Evolutionary conservation across 2,329 filamentous ascomycete genomes (phyloP).

Genomic region (Cyphellophora europaea): DNA sequence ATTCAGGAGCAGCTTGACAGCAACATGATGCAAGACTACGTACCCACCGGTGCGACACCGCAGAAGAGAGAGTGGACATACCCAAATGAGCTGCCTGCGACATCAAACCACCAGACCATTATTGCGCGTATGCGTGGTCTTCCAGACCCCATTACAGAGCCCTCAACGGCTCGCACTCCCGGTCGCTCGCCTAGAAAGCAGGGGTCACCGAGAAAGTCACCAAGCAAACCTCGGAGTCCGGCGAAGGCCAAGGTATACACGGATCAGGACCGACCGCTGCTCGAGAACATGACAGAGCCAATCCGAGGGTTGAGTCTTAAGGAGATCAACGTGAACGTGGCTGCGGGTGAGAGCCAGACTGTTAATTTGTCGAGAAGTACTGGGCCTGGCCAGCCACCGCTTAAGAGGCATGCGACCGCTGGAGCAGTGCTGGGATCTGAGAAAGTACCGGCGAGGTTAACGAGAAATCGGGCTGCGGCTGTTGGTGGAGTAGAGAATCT

Average conservation of each 20-base stretch:
- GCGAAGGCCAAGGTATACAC: conserved; percentile 45
- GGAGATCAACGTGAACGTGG: conserved; percentile 43
- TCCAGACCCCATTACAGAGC: conserved; percentile 18
- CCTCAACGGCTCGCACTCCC: conserved; percentile 21
- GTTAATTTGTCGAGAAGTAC: conserved; percentile 14
- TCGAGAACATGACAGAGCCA: conserved; percentile 6
- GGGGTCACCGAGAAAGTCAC: conserved; percentile 14
- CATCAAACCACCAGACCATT: conserved; percentile 51
- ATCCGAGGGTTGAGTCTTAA: conserved; percentile 28
- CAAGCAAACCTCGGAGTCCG: conserved; percentile 28
- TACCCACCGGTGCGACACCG: conserved; percentile 76
- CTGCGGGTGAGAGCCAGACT: conserved; percentile 18
- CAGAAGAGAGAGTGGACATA: conserved; percentile 74
- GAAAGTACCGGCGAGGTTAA: too few species aligned
- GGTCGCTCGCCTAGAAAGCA: conserved; percentile 17
- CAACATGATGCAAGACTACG: conserved; percentile 66
- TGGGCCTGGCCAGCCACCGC: conserved; percentile 11
- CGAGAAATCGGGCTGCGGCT: too few species aligned
- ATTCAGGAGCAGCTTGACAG: conserved; percentile 61
- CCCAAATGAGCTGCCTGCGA: conserved; percentile 68
- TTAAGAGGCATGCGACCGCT: conserved; percentile 16
- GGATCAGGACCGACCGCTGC: conserved; percentile 33
- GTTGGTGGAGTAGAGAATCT: too few species aligned
- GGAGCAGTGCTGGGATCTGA: too few species aligned
- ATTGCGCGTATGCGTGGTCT: conserved; percentile 41